Evolutionary conservation across 345 rosid genomes (phyloP).

Genomic region (Angophora floribunda): DNA sequence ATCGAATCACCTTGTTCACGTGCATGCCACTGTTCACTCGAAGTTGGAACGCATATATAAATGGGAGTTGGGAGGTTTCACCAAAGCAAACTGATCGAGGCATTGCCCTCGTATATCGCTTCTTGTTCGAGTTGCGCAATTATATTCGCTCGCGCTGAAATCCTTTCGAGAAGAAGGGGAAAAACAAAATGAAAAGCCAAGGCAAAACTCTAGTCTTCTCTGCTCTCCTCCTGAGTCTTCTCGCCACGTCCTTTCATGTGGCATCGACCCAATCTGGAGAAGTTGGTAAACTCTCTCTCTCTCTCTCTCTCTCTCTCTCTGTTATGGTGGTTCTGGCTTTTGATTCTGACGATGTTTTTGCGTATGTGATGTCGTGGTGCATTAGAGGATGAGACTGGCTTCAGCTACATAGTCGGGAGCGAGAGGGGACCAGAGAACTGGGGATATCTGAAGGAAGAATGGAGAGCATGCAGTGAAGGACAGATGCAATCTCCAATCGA

Average conservation of each 20-base stretch:
- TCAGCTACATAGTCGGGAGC: conserved; percentile 30
- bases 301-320: not conserved
- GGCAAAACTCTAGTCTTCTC: not conserved
- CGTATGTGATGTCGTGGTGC: not conserved
- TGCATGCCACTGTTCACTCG: no score
- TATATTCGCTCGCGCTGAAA: not conserved
- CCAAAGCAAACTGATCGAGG: no score
- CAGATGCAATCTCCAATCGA: conserved; percentile 25
- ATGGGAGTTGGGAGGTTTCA: no score
- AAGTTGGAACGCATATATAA: no score
- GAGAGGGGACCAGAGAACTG: conserved; percentile 38
- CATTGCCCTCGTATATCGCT: no score
- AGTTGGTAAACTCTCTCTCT: not conserved
- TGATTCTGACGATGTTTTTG: not conserved
- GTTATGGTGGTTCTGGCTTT: not conserved
- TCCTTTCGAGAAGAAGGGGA: not conserved
- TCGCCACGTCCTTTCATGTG: not conserved
- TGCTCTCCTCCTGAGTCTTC: not conserved
- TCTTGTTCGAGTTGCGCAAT: no score
- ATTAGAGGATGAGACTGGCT: conserved; percentile 48
- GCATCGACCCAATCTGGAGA: conserved; percentile 10
- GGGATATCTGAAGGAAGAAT: conserved; percentile 34
- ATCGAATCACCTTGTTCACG: no score
- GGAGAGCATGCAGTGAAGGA: conserved; percentile 26
- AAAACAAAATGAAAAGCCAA: not conserved